Percentiles rank a stretch among this genome's conserved stretches.
Evolutionary conservation across 2,329 filamentous ascomycete species (phyloP).

Genomic region (Penicillium sp.): DNA sequence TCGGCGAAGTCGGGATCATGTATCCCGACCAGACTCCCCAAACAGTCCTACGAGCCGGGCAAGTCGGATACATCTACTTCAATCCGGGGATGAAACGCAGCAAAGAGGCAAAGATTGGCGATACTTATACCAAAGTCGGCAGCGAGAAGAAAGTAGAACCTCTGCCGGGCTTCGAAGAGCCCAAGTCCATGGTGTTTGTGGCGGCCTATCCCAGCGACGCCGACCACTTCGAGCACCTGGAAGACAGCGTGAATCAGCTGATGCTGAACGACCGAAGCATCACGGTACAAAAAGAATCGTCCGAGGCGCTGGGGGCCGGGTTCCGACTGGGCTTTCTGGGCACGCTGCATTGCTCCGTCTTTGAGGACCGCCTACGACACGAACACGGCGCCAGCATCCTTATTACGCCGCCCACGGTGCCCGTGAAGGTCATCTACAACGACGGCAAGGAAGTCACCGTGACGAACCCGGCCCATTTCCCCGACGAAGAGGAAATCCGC

Average conservation of each 20-base stretch:
- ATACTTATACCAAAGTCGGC: constrained; percentile 84
- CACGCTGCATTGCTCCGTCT: constrained; percentile 98
- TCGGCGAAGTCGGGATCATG: constrained; percentile 96
- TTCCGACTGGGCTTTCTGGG: constrained; percentile 94
- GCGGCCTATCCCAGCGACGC: constrained; percentile 94
- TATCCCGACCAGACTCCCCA: constrained; percentile 84
- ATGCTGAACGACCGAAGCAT: constrained; percentile 94
- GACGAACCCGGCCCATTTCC: constrained; percentile 83
- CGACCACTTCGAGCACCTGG: constrained; percentile 76
- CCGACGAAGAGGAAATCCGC: constrained; percentile 61
- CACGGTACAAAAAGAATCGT: constrained; percentile 88
- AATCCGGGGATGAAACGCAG: constrained; percentile 98
- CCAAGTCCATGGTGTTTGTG: constrained; percentile 98
- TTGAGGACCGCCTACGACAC: constrained; percentile 89
- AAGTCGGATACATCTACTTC: constrained; percentile 95
- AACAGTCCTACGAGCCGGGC: constrained; percentile 74
- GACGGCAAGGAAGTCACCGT: constrained; percentile 76
- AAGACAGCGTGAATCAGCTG: constrained; percentile 91
- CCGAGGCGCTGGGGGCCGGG: constrained; percentile 86
- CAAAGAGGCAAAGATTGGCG: constrained; percentile 91
- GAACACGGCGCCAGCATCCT: constrained; percentile 95
- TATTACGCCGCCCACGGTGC: constrained; percentile 92
- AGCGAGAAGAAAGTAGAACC: constrained; percentile 72
- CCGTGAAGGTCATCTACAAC: constrained; percentile 76
- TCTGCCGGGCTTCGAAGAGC: constrained; percentile 90